phyloP scores from a whole-genome alignment of 306 rosid species.

The Trifolium pratense region DNA sequence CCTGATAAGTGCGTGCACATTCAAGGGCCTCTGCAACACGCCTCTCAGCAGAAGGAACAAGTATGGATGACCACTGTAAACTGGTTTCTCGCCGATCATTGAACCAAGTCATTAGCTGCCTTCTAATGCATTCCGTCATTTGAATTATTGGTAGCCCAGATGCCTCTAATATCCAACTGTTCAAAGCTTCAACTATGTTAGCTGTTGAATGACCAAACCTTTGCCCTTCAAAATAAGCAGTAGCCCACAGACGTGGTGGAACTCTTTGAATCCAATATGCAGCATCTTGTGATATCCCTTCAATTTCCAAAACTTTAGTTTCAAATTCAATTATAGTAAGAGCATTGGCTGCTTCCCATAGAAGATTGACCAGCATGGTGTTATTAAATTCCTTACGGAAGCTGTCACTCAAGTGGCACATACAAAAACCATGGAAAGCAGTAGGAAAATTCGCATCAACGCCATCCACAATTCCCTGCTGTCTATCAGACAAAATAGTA shows the following conservation, averaged over 20 bases:
- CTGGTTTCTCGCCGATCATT: conserved; percentile 76
- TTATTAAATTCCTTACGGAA: conserved; percentile 71
- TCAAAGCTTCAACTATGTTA: conserved; percentile 60
- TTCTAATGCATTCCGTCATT: conserved; percentile 76
- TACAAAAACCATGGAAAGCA: conserved; percentile 81
- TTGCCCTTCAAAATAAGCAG: conserved; percentile 77
- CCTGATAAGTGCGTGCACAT: conserved; percentile 62
- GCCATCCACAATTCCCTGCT: conserved; percentile 67
- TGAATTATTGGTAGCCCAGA: conserved; percentile 77
- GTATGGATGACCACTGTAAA: conserved; percentile 74
- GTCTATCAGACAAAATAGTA: conserved; percentile 71
- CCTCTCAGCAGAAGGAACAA: conserved; percentile 71
- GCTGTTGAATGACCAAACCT: conserved; percentile 72
- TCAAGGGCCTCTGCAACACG: conserved; percentile 67
- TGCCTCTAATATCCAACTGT: conserved; percentile 65
- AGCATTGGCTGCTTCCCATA: conserved; percentile 76
- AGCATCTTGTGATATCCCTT: conserved; percentile 71
- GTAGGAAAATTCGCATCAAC: conserved; percentile 75
- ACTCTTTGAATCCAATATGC: conserved; percentile 69
- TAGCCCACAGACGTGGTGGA: conserved; percentile 78
- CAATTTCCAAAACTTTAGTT: conserved; percentile 67
- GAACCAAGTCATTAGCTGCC: conserved; percentile 73
- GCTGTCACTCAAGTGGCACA: conserved; percentile 72
- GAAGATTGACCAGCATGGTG: conserved; percentile 54
- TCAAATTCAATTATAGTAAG: conserved; percentile 68